These are phyloP conservation scores for Butyriboletus loyo DNA, from an alignment of 768 basidiomycete genomes.

Conservation along the genomic window DNA sequence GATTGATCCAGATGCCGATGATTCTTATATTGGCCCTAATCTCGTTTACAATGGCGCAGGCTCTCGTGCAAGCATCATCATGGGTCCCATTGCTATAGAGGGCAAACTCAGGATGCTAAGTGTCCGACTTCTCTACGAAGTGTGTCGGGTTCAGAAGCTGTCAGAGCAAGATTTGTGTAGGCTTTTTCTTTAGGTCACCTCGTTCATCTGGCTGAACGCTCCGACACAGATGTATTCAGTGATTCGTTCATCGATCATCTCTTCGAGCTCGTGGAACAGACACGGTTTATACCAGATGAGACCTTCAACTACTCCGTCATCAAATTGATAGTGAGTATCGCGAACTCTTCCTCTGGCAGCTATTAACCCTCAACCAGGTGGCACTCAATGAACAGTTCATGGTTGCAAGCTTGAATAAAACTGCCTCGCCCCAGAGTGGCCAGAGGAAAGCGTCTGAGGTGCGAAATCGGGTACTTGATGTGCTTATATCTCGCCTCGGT, in stretches of 20 bases:
- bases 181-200: constrained; percentile 26
- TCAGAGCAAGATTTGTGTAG: constrained; percentile 74
- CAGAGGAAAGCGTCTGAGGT: constrained; percentile 36
- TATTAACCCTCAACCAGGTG: constrained; percentile 49
- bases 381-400: constrained; percentile 98
- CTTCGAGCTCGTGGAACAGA: constrained; percentile 92
- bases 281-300: constrained; percentile 84
- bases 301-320: constrained; percentile 94
- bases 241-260: constrained; percentile 84
- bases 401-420: constrained; percentile 66
- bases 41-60: constrained; percentile 27
- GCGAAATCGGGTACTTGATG: constrained; percentile 77
- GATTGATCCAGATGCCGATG: constrained; percentile 73
- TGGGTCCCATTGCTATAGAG: constrained; percentile 68
- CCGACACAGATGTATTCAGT: constrained; percentile 63
- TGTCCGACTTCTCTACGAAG: constrained; percentile 82
- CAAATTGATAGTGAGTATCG: constrained; percentile 74
- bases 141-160: constrained; percentile 87
- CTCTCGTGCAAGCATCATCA: constrained; percentile 39
- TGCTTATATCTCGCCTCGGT: constrained; percentile 79
- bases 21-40: constrained; percentile 45
- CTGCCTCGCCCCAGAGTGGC: constrained; percentile 21
- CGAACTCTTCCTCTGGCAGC: background rate
- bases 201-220: constrained; percentile 6
- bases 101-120: constrained; percentile 72